Evolutionary conservation across 768 basidiomycete species (phyloP), one percentile per base, ranked within the genome.

Genomic region (Mycena latifolia): DNA sequence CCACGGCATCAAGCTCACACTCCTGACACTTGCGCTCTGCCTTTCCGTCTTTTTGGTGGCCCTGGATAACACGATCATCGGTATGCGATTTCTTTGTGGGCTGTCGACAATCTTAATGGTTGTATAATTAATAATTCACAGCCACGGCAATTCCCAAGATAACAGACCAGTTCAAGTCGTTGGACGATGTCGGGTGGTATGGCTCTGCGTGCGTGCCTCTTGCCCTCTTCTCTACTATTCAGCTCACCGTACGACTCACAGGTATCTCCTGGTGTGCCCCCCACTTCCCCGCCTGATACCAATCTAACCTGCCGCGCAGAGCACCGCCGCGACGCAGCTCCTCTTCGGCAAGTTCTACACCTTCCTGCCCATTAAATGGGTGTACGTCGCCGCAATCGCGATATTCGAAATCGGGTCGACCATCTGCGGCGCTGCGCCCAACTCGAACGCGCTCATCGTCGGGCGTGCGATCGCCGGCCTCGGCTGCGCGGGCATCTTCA

Each of bases 351-450:
- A 66, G 41, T 54, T 69, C 28, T 73, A 74, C 52, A 65, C 61
- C 37, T 69, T 69, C n/a, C 72, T 74, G 9, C 65, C 73, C 11
- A 63, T 76, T 12, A 61, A 61, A 43, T 66, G 65, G 65, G 60
- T 61, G 1, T 66, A 45, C 47, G 48, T 66, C 33, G 35, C 48
- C 69, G 75, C 77, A 17, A 66, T 75, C 24, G 5, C 66, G 4
- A 70, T 84, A 55, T 84, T 85, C 69, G 84, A 86, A 64, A 65
- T 84, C 35, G 85, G 86, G 3, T 80, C 79, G 0, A 60, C 80
- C 20, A 70, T 84, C 47, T 84, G 83, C 69, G 85, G 80, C 27
- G 74, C 76, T 5, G 73, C 77, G 27, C 66, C 69, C 1, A 73
- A 25, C 45, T 72, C 79, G 18, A 63, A 70, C 50, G 62, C 73